Conservation (phyloP, 2,329 filamentous ascomycete genomes). For the Ceratocystis cubensis region DNA sequence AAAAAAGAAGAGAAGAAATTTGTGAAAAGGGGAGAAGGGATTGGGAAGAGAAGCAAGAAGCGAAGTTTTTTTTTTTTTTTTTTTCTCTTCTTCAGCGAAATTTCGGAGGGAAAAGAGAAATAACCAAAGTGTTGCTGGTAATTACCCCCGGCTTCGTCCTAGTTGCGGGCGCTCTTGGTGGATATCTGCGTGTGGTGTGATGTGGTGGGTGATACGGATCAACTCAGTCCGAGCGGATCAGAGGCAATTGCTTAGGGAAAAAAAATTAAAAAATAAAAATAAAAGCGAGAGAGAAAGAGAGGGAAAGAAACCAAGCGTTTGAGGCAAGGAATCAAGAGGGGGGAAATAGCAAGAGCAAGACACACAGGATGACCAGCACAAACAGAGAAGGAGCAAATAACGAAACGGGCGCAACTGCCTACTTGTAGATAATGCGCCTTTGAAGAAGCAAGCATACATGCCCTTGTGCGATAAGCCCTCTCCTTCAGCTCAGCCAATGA, state of each 20-base stretch:
- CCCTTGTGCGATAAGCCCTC: background rate
- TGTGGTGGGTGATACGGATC: background rate
- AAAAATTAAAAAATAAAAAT: background rate
- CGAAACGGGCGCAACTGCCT: background rate
- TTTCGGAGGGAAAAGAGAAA: background rate
- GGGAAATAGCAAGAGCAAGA: background rate
- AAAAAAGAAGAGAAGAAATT: background rate
- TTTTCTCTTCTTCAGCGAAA: background rate
- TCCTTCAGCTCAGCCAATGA: no score
- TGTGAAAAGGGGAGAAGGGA: background rate
- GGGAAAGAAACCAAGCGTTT: no score
- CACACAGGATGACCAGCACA: background rate
- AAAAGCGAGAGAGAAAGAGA: no score
- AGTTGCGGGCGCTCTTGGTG: constrained; percentile 4
- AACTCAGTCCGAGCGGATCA: background rate
- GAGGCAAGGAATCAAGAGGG: background rate
- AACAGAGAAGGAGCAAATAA: background rate
- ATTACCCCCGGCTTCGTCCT: constrained; percentile 5
- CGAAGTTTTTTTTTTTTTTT: constrained; percentile 3
- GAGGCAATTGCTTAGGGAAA: background rate
- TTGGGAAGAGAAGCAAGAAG: background rate
- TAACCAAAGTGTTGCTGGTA: background rate
- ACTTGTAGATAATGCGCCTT: background rate
- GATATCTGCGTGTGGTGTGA: background rate
- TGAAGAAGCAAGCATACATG: no score